These are phyloP conservation scores for Salicornia ramosissima DNA, from an alignment of 148 eudicot genomes.

Conservation along the genomic window DNA sequence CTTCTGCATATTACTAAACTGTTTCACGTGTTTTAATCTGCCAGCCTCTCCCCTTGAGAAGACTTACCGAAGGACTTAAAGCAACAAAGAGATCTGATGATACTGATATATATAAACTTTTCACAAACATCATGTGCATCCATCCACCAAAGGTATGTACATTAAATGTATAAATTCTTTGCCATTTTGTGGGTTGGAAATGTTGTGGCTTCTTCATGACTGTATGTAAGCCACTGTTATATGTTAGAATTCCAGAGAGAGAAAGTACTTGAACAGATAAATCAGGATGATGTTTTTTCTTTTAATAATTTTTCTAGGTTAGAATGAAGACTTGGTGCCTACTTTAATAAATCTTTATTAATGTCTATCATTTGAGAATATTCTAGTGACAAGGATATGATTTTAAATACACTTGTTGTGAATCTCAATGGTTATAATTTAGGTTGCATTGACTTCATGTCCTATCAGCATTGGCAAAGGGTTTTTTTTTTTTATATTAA, in stretches of 20 bases:
- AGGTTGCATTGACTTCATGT: background rate
- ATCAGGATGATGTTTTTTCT: background rate
- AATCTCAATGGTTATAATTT: no score
- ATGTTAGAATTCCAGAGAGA: background rate
- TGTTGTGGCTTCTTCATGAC: background rate
- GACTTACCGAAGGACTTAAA: slow-evolving; percentile 84
- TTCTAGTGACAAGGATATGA: no score
- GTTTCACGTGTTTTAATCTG: slow-evolving; percentile 10
- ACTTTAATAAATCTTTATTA: no score
- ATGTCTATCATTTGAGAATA: no score
- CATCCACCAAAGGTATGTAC: slow-evolving; percentile 72
- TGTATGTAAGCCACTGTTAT: background rate
- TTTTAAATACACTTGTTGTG: no score
- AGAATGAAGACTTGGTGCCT: background rate
- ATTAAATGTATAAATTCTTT: background rate
- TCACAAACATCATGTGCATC: slow-evolving; percentile 62
- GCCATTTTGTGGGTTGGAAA: background rate
- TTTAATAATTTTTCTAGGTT: background rate
- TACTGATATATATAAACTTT: slow-evolving; percentile 68
- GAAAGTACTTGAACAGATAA: background rate
- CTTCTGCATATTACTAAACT: no score
- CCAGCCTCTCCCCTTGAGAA: slow-evolving; percentile 89
- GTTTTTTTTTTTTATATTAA: background rate
- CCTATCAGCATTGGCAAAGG: background rate
- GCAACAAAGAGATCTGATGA: slow-evolving; percentile 61